These are phyloP conservation scores for Cladophialophora psammophila DNA, from an alignment of 2,329 filamentous ascomycete species.

Conservation along the genomic window DNA sequence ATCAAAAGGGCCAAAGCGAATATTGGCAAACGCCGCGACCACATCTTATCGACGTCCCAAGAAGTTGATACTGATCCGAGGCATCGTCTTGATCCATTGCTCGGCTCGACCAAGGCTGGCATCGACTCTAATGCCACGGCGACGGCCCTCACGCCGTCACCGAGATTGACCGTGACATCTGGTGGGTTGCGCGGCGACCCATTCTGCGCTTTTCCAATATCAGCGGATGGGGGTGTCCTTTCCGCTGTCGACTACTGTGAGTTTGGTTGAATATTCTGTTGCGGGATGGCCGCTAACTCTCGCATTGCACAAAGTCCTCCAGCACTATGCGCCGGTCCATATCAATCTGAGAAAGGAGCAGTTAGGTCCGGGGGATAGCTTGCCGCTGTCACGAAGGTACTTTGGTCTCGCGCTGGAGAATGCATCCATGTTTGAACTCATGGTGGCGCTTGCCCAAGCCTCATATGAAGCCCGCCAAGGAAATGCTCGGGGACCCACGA, in stretches of 20 bases:
- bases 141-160: neutral
- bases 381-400: constrained; percentile 12
- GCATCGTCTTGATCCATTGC: neutral
- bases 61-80: neutral
- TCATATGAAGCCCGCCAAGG: constrained; percentile 7
- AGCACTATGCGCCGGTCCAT: constrained; percentile 19
- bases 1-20: constrained; percentile 22
- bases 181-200: constrained; percentile 22
- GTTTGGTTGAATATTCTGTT: neutral
- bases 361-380: constrained; percentile 16
- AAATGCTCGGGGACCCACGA: constrained; percentile 10
- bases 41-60: neutral
- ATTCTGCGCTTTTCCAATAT: constrained; percentile 22
- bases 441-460: constrained; percentile 19
- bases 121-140: neutral
- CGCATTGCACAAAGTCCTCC: constrained; percentile 10
- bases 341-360: constrained; percentile 20
- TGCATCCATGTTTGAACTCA: constrained; percentile 23
- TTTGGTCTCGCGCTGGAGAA: constrained; percentile 23
- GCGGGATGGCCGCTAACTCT: neutral
- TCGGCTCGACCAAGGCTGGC: neutral
- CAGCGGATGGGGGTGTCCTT: constrained; percentile 9
- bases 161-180: constrained; percentile 16
- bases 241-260: constrained; percentile 22
- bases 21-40: constrained; percentile 16